phyloP scores from a whole-genome alignment of 2,329 filamentous ascomycete genomes.

The Fusarium circinatum region DNA sequence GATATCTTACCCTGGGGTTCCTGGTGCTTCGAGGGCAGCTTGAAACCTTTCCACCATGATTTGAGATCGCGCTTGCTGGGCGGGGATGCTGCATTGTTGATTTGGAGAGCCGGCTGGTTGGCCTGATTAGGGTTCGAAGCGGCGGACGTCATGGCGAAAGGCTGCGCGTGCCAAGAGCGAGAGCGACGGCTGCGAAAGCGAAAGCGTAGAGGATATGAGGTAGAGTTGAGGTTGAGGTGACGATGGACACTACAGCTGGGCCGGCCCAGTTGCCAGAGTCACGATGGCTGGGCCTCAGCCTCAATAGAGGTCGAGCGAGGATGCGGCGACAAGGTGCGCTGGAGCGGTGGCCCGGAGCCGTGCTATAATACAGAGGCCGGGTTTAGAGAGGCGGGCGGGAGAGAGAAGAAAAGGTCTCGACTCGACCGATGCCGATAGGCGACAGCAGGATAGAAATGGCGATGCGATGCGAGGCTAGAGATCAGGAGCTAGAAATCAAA shows the following conservation, averaged over 20 bases:
- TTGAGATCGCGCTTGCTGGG: constrained; percentile 88
- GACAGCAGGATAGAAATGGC: constrained; percentile 12
- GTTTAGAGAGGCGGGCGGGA: constrained; percentile 6
- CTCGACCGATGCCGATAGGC: constrained; percentile 22
- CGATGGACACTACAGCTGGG: constrained; percentile 40
- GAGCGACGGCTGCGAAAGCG: constrained; percentile 5
- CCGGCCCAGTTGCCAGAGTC: constrained; percentile 44
- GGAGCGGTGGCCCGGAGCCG: constrained; percentile 25
- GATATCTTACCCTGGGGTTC: constrained; percentile 62
- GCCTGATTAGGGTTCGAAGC: constrained; percentile 48
- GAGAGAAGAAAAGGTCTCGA: constrained; percentile 4
- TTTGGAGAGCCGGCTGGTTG: constrained; percentile 45
- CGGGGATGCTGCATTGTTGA: constrained; percentile 68
- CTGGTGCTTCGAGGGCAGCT: constrained; percentile 70
- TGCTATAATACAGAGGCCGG: constrained; percentile 14
- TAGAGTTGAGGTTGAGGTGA: constrained; percentile 22
- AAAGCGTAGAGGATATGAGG: constrained; percentile 11
- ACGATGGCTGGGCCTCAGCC: constrained; percentile 39
- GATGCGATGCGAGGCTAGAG: constrained; percentile 32
- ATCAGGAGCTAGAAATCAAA: constrained; percentile 30
- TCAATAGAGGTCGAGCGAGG: constrained; percentile 26
- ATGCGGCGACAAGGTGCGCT: constrained; percentile 26
- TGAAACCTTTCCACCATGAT: constrained; percentile 98
- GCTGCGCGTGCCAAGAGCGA: constrained; percentile 23
- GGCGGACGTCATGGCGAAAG: constrained; percentile 50